phyloP scores from a whole-genome alignment of 2,329 filamentous ascomycete species.

The Thielaviopsis ethacetica region DNA sequence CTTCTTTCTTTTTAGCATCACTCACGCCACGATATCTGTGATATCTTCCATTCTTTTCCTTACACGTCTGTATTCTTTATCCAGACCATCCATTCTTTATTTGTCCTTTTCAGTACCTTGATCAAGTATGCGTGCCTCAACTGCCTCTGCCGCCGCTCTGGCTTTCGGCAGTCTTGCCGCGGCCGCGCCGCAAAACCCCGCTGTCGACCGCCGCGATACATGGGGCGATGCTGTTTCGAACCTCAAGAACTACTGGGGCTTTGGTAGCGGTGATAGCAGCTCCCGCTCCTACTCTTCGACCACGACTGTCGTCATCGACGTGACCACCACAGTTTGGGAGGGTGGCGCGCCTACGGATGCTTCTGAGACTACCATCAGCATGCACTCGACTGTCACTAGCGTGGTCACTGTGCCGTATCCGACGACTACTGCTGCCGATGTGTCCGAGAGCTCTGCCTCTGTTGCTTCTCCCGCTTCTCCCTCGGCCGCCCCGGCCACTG shows the following conservation, averaged over 20 bases:
- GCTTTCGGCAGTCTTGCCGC: constrained; percentile 1
- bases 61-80: neutral
- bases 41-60: constrained; percentile 1
- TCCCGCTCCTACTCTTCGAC: neutral
- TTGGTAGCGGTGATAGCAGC: neutral
- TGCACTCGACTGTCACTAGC: neutral
- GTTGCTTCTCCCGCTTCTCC: neutral
- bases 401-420: neutral
- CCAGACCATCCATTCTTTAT: neutral
- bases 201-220: neutral
- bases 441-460: neutral
- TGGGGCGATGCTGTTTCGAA: neutral
- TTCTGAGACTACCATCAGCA: neutral
- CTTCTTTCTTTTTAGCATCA: neutral
- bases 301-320: neutral
- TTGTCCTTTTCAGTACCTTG: neutral
- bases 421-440: neutral
- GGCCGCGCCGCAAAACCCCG: neutral
- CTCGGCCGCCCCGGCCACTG: neutral
- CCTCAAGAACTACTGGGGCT: neutral
- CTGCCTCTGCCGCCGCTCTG: neutral
- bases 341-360: neutral
- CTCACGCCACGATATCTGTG: neutral
- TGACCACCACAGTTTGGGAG: neutral
- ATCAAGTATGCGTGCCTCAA: constrained; percentile 4